phyloP scores from a whole-genome alignment of 148 eudicot genomes.

The Mesembryanthemum crystallinum region DNA sequence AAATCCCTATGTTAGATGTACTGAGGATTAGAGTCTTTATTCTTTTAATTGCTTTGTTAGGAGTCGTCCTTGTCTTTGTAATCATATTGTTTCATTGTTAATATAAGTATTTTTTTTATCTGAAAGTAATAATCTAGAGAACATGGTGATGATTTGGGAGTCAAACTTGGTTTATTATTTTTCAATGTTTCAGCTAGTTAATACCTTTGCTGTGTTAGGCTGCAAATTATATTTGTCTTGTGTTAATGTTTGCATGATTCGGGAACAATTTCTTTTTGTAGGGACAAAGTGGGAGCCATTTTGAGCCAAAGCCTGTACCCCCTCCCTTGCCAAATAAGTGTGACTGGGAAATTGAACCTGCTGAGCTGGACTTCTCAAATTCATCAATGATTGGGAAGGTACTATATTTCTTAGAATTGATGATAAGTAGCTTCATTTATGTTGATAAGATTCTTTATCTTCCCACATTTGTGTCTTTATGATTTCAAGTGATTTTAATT shows the following conservation, averaged over 20 bases:
- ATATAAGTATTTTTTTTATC: background rate
- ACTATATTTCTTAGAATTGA: conserved; percentile 12
- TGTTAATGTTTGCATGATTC: background rate
- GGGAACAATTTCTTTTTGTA: conserved; percentile 31
- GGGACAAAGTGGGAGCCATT: conserved; percentile 99
- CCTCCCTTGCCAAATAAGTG: conserved; percentile 92
- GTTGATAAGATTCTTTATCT: no score
- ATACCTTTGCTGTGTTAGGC: background rate
- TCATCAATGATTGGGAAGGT: conserved; percentile 87
- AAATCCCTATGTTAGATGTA: no score
- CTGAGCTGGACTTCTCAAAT: conserved; percentile 81
- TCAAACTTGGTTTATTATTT: background rate
- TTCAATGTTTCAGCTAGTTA: background rate
- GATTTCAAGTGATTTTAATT: no score
- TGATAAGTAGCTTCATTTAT: background rate
- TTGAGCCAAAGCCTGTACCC: conserved; percentile 82
- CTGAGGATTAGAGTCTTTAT: no score
- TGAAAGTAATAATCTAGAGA: background rate
- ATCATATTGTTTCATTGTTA: background rate
- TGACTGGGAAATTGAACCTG: conserved; percentile 96
- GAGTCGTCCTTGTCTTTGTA: no score
- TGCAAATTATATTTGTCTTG: background rate
- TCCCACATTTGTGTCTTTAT: background rate
- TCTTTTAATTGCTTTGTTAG: no score
- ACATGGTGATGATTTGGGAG: background rate